Percentiles rank a stretch among this genome's conserved stretches.
phyloP scores from a whole-genome alignment of 148 eudicot species.

The Chenopodium suecicum region DNA sequence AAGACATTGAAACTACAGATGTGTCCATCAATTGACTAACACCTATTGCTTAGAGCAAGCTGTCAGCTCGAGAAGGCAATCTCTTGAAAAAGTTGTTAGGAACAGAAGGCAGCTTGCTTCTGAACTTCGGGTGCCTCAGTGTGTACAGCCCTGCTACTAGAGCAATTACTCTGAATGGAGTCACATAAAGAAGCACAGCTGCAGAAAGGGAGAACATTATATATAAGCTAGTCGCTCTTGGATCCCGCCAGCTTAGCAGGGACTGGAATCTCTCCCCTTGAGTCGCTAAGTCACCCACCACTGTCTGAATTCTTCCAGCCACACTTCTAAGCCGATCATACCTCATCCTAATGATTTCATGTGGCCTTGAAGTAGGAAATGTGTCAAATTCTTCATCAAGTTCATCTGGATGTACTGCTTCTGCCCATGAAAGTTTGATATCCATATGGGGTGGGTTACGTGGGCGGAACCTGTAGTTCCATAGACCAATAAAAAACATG shows the following conservation, averaged over 20 bases:
- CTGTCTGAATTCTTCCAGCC: slow-evolving; percentile 55
- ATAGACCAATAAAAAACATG: slow-evolving; percentile 56
- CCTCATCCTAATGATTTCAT: slow-evolving; percentile 47
- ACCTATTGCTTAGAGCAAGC: slow-evolving; percentile 28
- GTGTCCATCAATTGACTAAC: background rate
- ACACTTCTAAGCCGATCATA: slow-evolving; percentile 57
- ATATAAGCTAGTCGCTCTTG: slow-evolving; percentile 51
- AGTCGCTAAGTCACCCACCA: slow-evolving; percentile 38
- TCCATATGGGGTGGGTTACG: slow-evolving; percentile 62
- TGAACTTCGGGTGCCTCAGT: slow-evolving; percentile 51
- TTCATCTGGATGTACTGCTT: slow-evolving; percentile 52
- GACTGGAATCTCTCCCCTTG: slow-evolving; percentile 54
- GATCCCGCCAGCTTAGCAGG: slow-evolving; percentile 62
- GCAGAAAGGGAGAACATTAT: slow-evolving; percentile 47
- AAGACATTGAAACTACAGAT: background rate
- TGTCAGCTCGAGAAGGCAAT: slow-evolving; percentile 37
- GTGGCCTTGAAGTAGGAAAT: slow-evolving; percentile 53
- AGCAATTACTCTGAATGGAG: slow-evolving; percentile 47
- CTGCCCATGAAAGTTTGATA: slow-evolving; percentile 64
- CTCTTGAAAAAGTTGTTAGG: slow-evolving; percentile 37
- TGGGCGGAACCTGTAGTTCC: slow-evolving; percentile 53
- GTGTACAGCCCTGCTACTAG: slow-evolving; percentile 41
- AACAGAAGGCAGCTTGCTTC: slow-evolving; percentile 51
- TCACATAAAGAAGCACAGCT: slow-evolving; percentile 48
- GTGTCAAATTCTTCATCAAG: slow-evolving; percentile 51